These are phyloP conservation scores for Diplodia mutila DNA, from an alignment of 2,329 filamentous ascomycete genomes.

Conservation along the genomic window DNA sequence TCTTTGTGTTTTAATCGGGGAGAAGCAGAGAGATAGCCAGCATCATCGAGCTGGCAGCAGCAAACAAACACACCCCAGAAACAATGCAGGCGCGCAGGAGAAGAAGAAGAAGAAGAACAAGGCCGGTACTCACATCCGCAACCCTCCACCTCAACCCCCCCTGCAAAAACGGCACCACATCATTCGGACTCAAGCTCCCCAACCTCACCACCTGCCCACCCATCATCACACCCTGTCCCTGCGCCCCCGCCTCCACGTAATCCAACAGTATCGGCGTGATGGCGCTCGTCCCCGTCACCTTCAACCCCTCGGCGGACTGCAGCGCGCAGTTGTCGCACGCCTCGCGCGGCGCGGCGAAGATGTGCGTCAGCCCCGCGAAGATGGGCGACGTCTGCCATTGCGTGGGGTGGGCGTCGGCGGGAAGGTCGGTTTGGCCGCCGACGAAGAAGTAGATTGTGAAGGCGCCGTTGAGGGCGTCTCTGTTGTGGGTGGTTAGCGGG, in stretches of 20 bases:
- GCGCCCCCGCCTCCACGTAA: background rate
- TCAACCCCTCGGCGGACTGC: background rate
- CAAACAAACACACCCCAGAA: too few relatives aligned
- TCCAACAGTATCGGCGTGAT: background rate
- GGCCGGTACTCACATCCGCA: background rate
- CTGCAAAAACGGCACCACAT: background rate
- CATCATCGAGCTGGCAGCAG: too few relatives aligned
- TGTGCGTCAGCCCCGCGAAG: background rate
- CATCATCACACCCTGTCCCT: background rate
- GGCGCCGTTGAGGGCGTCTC: background rate
- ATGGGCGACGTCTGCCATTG: background rate
- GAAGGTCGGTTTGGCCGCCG: background rate
- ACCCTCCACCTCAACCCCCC: background rate
- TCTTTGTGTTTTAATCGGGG: too few relatives aligned
- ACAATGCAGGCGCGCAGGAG: too few relatives aligned
- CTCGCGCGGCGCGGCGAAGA: background rate
- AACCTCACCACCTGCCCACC: too few relatives aligned
- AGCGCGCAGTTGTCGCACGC: background rate
- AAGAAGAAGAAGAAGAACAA: too few relatives aligned
- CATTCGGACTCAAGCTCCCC: background rate
- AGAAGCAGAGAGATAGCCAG: too few relatives aligned
- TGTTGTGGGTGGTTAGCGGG: background rate
- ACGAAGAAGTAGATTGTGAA: background rate
- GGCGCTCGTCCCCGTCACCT: background rate
- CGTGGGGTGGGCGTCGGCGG: background rate